Evolutionary conservation across 83 land plant species (phyloP), one percentile per base, ranked within the genome.

Genomic region (Picea mariana): DNA sequence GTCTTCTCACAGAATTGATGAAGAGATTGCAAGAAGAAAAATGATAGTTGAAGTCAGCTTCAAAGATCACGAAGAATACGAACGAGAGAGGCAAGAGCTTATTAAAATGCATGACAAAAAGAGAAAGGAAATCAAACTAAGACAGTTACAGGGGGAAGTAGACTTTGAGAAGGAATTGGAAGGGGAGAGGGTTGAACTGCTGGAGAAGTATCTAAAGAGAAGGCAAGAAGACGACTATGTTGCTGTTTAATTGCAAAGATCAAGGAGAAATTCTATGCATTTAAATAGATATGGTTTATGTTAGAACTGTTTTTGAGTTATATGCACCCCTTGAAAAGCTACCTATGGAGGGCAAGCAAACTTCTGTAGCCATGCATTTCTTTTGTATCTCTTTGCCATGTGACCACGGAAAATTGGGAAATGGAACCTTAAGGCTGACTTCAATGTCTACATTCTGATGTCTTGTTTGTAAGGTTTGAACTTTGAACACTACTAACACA

Each of bases 91-190:
- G 55, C 87, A 87, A 18, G 65, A 83, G 69, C 87, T 94, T 66
- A 81, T 86, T 2, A 84, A 80, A 55, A 26, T 58, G 18, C 91
- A 87, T 80, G 90, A 92, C 63, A 84, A 82, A 73, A 83, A 78
- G 81, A 89, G 86, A 83, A 60, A 34, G 23, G 90, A 86, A 31
- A 68, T 94, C 77, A 86, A 83, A 82, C 67, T 65, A 73, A 85
- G 81, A 82, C 88, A 84, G 69, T 80, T 86, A 77, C 86, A 82
- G 18, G 88, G 85, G 63, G 84, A 86, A 79, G 76, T 89, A 11
- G 86, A 55, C 31, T 84, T 93, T 23, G 93, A 90, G 77, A 86
- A 89, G 79, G 83, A 87, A 81, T 73, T 87, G 24, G 84, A 90
- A 85, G 82, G 80, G 16, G 86, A 72, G 4, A 84, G 86, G 21